Base-by-base conservation (phyloP, 352 stramenopile genomes). In the Phytophthora podocarpi region DNA sequence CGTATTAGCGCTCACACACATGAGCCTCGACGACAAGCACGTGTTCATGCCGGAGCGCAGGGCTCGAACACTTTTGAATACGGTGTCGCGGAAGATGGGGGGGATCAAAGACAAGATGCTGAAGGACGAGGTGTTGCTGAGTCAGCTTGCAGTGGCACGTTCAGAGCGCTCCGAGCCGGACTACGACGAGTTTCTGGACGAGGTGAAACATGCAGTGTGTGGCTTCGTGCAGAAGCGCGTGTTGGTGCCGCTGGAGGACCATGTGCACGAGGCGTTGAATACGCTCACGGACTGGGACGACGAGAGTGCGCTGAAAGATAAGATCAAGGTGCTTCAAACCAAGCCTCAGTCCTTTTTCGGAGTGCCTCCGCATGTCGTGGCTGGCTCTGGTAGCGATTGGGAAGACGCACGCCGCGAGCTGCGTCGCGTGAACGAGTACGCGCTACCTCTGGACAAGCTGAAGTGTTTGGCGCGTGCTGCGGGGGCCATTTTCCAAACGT, bases 371-470 rank as follows among this genome's bases (percentile, higher is more conserved):
- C 72, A 80, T 55, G 52, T 90, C 18, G 51, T 71, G 18, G 67
- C 61, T 48, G 51, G 46, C 6, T 85, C 78, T 37, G 42, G 47
- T 4, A 79, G 72, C 40, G 70, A 87, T 46, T 90, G 81, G 81
- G 72, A 85, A 24, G 68, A 85, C 39, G 78, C 81, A 24, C 77
- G 78, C 24, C 63, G 59, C 0, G 81, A 89, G 59, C 64, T 90
- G 15, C 70, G 59, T 16, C 67, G 69, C 15, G 67, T 90, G 37
- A 76, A 82, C 26, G 71, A 89, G 40, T 89, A 80, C 49, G 60
- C 81, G 15, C 57, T 90, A 13, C 81, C 81, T 16, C 69, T 85
- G 23, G 81, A 90, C 70, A 90, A 90, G 53, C 68, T 90, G 45
- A 84, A 86, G 64, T 90, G 78, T 62, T 83, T 90, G 52, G 70